phyloP scores from a whole-genome alignment of 495 filamentous ascomycete species.

The Massariosphaeria phaeospora region DNA sequence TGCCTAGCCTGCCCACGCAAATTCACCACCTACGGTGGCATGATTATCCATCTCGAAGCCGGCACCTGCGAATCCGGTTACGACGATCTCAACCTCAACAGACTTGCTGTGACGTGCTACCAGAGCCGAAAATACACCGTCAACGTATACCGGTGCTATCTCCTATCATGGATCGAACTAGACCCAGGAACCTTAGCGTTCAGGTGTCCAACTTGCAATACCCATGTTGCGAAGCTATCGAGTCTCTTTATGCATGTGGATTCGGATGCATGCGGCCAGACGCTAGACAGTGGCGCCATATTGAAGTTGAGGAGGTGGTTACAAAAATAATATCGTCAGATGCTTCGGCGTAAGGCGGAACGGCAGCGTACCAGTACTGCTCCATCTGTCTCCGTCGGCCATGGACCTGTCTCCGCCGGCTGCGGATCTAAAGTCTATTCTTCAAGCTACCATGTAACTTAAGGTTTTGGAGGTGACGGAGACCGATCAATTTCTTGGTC shows the following conservation, averaged over 20 bases:
- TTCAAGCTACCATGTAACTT: too few species aligned
- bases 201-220: constrained; percentile 3
- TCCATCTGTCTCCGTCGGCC: too few species aligned
- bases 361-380: too few species aligned
- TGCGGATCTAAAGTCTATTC: too few species aligned
- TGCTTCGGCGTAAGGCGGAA: too few species aligned
- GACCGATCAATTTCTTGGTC: too few species aligned
- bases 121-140: constrained; percentile 9
- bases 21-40: constrained; percentile 12
- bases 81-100: constrained; percentile 8
- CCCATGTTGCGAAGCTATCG: background rate
- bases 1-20: too few species aligned
- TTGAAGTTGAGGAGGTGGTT: background rate
- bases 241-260: constrained; percentile 14
- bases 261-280: background rate
- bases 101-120: constrained; percentile 6
- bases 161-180: background rate
- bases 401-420: too few species aligned
- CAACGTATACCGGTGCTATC: constrained; percentile 2
- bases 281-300: background rate
- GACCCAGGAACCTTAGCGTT: constrained; percentile 3
- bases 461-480: too few species aligned
- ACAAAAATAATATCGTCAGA: too few species aligned
- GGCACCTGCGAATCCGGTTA: constrained; percentile 15
- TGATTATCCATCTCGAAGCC: constrained; percentile 18